These are phyloP conservation scores for Cutaneotrichosporon arboriforme DNA, from an alignment of 1,284 basidiomycete genomes.

Conservation along the genomic window DNA sequence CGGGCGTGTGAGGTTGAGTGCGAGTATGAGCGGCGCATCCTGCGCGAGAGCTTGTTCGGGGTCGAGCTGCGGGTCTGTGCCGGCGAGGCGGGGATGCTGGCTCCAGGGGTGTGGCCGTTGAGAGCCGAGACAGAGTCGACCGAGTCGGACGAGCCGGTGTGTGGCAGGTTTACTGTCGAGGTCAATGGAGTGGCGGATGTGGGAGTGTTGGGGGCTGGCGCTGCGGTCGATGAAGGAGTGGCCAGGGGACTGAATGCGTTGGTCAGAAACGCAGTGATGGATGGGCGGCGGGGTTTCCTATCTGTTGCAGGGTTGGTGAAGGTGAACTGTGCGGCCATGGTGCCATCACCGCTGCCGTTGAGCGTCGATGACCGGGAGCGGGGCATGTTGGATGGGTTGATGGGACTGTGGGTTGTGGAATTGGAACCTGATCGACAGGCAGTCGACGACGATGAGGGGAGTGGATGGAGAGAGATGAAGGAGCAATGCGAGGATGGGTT, in stretches of 20 bases:
- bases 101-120: not conserved
- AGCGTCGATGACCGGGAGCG: too few relatives aligned
- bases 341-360: too few relatives aligned
- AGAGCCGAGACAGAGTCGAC: not conserved
- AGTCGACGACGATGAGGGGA: too few relatives aligned
- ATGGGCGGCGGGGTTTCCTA: not conserved
- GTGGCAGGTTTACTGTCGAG: not conserved
- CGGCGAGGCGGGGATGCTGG: not conserved
- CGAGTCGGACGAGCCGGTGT: not conserved
- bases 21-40: constrained; percentile 15
- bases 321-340: not conserved
- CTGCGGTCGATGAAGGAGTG: not conserved
- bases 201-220: not conserved
- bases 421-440: too few relatives aligned
- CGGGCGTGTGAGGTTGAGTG: constrained; percentile 7
- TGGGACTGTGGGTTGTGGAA: too few relatives aligned
- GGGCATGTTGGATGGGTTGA: not conserved
- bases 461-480: too few relatives aligned
- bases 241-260: not conserved
- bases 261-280: not conserved
- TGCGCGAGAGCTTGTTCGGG: not conserved
- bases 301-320: not conserved
- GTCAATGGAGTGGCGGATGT: not conserved
- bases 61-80: not conserved
- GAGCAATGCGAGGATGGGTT: too few relatives aligned